A percentile compares a stretch with the other conserved stretches of the same genome.
Conservation (phyloP, 2,329 filamentous ascomycete species). For the Chaetomiaceae sp. region DNA sequence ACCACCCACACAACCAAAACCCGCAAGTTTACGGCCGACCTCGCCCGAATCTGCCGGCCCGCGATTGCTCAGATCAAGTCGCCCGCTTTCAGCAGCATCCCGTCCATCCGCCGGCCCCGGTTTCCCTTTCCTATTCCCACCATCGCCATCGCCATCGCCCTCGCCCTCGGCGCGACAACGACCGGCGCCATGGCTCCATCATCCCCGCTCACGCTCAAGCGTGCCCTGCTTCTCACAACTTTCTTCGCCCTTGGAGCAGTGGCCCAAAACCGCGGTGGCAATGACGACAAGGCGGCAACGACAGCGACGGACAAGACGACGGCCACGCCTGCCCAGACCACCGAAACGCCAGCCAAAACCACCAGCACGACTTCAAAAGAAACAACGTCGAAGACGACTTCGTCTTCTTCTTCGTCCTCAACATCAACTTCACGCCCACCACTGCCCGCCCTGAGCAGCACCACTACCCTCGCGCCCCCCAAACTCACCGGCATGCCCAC, state of each 20-base stretch:
- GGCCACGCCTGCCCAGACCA: background rate
- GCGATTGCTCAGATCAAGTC: no score
- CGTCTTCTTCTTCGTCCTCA: background rate
- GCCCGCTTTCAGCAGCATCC: no score
- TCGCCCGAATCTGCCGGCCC: no score
- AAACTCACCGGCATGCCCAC: conserved; percentile 37
- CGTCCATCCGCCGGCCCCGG: no score
- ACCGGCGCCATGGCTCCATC: conserved; percentile 28
- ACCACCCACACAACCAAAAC: no score
- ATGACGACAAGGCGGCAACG: conserved; percentile 14
- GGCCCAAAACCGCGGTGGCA: conserved; percentile 25
- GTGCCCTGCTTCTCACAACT: conserved; percentile 30
- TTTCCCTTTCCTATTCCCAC: no score
- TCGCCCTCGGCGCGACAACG: background rate
- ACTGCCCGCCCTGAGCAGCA: conserved; percentile 16
- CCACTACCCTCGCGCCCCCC: background rate
- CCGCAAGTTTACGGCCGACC: no score
- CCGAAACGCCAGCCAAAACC: background rate
- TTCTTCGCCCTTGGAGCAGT: conserved; percentile 26
- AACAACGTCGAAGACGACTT: background rate
- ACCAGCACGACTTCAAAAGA: background rate
- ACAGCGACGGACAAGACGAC: conserved; percentile 1
- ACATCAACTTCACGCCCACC: background rate
- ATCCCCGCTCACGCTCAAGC: conserved; percentile 31
- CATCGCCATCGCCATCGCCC: no score